Evolutionary conservation across 1,284 basidiomycete species (phyloP).

Genomic region (Anthracocystis panici-leucophaei): DNA sequence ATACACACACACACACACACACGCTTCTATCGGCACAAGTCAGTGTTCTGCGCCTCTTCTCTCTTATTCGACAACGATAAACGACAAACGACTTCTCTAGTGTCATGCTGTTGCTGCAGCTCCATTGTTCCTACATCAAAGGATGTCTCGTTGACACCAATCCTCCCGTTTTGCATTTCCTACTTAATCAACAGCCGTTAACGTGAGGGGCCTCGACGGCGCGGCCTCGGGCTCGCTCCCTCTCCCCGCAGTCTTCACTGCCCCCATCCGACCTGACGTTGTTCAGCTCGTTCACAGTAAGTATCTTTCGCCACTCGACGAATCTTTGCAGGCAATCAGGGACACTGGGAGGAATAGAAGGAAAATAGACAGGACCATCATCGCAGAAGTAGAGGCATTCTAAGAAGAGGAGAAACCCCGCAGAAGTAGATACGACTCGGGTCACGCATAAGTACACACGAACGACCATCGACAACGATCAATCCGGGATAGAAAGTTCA

Average conservation of each 20-base stretch:
- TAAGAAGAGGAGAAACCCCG: neutral
- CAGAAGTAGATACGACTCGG: no score
- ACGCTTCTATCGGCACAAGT: neutral
- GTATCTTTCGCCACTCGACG: conserved; percentile 67
- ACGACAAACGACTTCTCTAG: neutral
- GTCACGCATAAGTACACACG: no score
- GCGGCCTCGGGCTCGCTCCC: conserved; percentile 86
- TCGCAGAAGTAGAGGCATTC: neutral
- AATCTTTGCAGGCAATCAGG: neutral
- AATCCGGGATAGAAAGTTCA: neutral
- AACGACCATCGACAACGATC: neutral
- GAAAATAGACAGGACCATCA: neutral
- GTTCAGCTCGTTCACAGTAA: conserved; percentile 98
- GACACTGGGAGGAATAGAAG: neutral
- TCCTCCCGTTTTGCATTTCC: conserved; percentile 19
- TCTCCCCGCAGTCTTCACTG: conserved; percentile 95
- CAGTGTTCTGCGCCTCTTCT: neutral
- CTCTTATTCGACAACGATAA: neutral
- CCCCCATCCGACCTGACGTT: conserved; percentile 98
- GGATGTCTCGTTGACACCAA: conserved; percentile 2
- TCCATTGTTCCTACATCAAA: neutral
- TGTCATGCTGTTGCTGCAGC: conserved; percentile 16
- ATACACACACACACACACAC: neutral
- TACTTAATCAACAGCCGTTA: conserved; percentile 56
- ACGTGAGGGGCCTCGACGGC: conserved; percentile 71